A percentile compares a stretch with the other conserved stretches of the same genome.
phyloP scores from a whole-genome alignment of 129 eudicot genomes.

The Rutidosis leptorrhynchoides region DNA sequence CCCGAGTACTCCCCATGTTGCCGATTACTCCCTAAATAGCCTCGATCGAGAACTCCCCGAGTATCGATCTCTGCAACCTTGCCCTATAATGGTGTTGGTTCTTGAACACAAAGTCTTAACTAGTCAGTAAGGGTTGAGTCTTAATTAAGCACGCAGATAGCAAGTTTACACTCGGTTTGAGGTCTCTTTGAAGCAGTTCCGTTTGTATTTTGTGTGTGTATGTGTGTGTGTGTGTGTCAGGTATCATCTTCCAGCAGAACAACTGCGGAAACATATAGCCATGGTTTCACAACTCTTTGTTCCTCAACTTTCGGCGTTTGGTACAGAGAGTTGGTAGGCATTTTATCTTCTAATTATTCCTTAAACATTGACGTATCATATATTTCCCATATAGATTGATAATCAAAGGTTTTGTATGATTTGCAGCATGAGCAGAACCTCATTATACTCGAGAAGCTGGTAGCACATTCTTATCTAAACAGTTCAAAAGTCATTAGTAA shows the following conservation, averaged over 20 bases:
- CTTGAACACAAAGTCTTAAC: background rate
- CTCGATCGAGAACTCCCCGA: too few relatives aligned
- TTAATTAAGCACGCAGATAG: slow-evolving; percentile 7
- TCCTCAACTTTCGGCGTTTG: slow-evolving; percentile 66
- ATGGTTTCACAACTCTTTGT: slow-evolving; percentile 67
- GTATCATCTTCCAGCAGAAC: slow-evolving; percentile 46
- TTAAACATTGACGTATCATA: background rate
- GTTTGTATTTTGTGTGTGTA: slow-evolving; percentile 19
- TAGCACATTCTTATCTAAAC: slow-evolving; percentile 29
- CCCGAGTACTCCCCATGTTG: too few relatives aligned
- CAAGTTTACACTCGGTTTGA: slow-evolving; percentile 8
- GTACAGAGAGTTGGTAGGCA: slow-evolving; percentile 72
- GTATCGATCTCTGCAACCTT: too few relatives aligned
- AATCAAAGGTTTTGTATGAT: slow-evolving; percentile 16
- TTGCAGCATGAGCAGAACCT: slow-evolving; percentile 85
- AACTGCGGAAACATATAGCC: slow-evolving; percentile 35
- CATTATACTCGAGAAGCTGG: slow-evolving; percentile 55
- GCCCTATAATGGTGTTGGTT: slow-evolving; percentile 1
- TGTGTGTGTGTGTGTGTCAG: too few relatives aligned
- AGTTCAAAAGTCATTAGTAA: slow-evolving; percentile 14
- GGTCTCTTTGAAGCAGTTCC: slow-evolving; percentile 9
- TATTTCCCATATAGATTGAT: slow-evolving; percentile 17
- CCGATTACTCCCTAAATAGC: too few relatives aligned
- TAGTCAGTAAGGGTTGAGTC: background rate
- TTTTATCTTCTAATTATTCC: slow-evolving; percentile 12